These are phyloP conservation scores for Cladophialophora bantiana DNA, from an alignment of 2,329 filamentous ascomycete species.

Conservation along the genomic window DNA sequence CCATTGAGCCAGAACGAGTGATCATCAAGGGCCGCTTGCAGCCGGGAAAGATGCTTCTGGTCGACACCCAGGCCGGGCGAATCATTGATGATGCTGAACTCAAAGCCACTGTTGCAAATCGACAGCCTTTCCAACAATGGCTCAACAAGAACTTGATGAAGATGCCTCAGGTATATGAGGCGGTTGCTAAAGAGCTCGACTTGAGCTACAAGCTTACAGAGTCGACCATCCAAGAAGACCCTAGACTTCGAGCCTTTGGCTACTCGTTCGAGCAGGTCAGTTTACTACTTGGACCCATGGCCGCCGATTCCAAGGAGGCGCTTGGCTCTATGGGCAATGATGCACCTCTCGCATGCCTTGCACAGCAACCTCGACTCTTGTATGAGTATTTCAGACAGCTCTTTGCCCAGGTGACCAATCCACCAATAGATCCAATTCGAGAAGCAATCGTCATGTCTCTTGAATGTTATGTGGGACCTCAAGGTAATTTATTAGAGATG, in stretches of 20 bases:
- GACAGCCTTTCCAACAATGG: conserved; percentile 88
- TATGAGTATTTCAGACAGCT: conserved; percentile 98
- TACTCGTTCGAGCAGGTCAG: conserved; percentile 97
- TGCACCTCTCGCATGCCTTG: conserved; percentile 87
- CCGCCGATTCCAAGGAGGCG: conserved; percentile 94
- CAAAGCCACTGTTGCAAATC: conserved; percentile 84
- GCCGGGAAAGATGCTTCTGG: conserved; percentile 93
- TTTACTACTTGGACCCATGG: conserved; percentile 91
- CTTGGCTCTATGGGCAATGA: conserved; percentile 98
- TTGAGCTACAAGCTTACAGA: conserved; percentile 72
- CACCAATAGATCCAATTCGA: conserved; percentile 94
- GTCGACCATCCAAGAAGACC: conserved; percentile 79
- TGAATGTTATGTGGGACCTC: conserved; percentile 93
- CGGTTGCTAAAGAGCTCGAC: conserved; percentile 63
- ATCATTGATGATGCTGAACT: conserved; percentile 95
- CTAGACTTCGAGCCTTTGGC: conserved; percentile 82
- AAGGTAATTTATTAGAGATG: conserved; percentile 95
- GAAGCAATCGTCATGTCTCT: conserved; percentile 98
- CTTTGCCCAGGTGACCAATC: conserved; percentile 97
- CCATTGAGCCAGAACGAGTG: conserved; percentile 86
- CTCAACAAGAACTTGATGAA: conserved; percentile 84
- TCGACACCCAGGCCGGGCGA: conserved; percentile 87
- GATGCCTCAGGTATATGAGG: conserved; percentile 75
- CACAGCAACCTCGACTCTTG: conserved; percentile 84
- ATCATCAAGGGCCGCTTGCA: conserved; percentile 93